Conservation (phyloP, 371 early-diverging fungal species). For the Apophysomyces sp. region DNA sequence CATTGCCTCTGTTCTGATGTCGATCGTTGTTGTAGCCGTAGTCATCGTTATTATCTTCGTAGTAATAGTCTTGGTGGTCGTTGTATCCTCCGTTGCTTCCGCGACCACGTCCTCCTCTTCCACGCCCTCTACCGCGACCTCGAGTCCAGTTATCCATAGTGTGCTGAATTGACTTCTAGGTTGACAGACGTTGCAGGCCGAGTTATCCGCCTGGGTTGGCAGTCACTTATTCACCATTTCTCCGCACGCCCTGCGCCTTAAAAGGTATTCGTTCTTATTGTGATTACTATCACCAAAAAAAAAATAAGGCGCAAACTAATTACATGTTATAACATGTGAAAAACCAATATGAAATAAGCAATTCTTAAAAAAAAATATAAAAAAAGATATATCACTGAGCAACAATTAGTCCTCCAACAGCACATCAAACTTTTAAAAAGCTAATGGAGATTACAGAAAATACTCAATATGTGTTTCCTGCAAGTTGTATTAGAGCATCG, state of each 20-base stretch:
- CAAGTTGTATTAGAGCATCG: neutral
- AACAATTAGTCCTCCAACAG: neutral
- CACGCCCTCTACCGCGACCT: slow-evolving; percentile 15
- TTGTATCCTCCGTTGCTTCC: slow-evolving; percentile 11
- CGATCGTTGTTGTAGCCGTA: neutral
- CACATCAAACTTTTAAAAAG: neutral
- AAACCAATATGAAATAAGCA: too few species aligned
- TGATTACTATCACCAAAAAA: too few species aligned
- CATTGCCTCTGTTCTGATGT: neutral
- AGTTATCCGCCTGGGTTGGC: neutral
- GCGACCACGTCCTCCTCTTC: slow-evolving; percentile 24
- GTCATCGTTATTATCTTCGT: slow-evolving; percentile 2
- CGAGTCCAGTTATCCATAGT: slow-evolving; percentile 5
- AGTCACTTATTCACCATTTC: neutral
- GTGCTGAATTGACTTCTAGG: neutral
- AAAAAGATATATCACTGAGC: too few species aligned
- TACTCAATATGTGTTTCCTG: slow-evolving; percentile 20
- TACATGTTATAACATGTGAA: too few species aligned
- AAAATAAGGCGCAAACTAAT: too few species aligned
- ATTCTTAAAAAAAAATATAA: too few species aligned
- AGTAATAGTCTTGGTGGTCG: slow-evolving; percentile 3
- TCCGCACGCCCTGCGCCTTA: neutral
- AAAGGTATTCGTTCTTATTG: too few species aligned
- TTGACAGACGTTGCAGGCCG: neutral
- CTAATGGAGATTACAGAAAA: slow-evolving; percentile 9